phyloP scores from a whole-genome alignment of 768 basidiomycete species.

The Auricularia sp. region DNA sequence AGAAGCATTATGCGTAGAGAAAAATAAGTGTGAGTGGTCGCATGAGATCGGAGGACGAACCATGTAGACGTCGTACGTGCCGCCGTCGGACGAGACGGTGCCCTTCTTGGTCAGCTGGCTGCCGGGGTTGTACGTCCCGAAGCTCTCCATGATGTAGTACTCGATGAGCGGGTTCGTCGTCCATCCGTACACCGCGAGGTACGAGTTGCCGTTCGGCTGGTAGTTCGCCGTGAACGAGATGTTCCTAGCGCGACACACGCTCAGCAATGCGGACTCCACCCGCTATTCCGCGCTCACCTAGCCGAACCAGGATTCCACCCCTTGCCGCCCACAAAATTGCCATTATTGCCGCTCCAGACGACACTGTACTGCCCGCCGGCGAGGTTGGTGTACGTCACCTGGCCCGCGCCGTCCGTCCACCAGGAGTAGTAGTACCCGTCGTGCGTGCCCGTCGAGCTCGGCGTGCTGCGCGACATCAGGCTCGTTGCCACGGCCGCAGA shows the following conservation, averaged over 20 bases:
- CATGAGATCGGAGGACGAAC: no score
- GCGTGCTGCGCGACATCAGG: constrained; percentile 2
- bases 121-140: constrained; percentile 6
- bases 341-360: background rate
- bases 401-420: constrained; percentile 7
- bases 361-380: constrained; percentile 5
- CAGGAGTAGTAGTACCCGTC: constrained; percentile 9
- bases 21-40: no score
- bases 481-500: background rate
- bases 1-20: background rate
- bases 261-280: no score
- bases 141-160: constrained; percentile 8
- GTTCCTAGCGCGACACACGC: background rate
- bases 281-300: background rate
- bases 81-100: constrained; percentile 7
- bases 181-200: constrained; percentile 5
- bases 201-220: background rate
- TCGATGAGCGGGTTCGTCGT: constrained; percentile 5
- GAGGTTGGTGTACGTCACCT: constrained; percentile 3
- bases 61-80: constrained; percentile 7
- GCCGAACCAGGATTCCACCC: constrained; percentile 8
- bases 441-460: constrained; percentile 5
- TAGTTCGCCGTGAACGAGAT: constrained; percentile 1
- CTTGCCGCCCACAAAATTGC: constrained; percentile 8
- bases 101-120: constrained; percentile 6